These are phyloP conservation scores for Lathyrus tuberosus DNA, from an alignment of 306 rosid species.

Conservation along the genomic window DNA sequence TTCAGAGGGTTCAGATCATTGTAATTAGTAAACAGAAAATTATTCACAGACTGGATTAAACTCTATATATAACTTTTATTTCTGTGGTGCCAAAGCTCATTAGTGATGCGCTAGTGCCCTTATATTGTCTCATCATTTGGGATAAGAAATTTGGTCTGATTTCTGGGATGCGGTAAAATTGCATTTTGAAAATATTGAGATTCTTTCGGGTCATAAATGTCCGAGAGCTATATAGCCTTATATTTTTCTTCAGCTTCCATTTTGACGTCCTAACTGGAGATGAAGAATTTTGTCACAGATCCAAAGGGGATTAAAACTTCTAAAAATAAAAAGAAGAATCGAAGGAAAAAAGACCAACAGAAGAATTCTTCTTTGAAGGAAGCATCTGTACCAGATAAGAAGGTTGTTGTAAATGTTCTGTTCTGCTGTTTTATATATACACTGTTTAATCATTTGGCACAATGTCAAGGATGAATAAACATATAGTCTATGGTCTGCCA, in stretches of 20 bases:
- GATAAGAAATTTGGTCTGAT: slow-evolving; percentile 5
- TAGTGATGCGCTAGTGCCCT: background rate
- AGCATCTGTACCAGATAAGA: slow-evolving; percentile 52
- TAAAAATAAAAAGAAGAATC: slow-evolving; percentile 88
- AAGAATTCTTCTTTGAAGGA: slow-evolving; percentile 63
- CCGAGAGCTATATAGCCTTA: slow-evolving; percentile 21
- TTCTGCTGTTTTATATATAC: slow-evolving; percentile 1
- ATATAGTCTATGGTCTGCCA: slow-evolving; percentile 11
- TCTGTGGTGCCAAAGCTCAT: background rate
- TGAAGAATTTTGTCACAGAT: slow-evolving; percentile 59
- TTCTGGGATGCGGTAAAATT: slow-evolving; percentile 10
- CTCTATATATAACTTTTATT: slow-evolving; percentile 15
- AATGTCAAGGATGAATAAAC: slow-evolving; percentile 15
- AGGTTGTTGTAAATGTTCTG: slow-evolving; percentile 48
- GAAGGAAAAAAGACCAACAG: slow-evolving; percentile 75
- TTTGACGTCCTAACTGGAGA: slow-evolving; percentile 38
- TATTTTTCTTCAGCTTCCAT: slow-evolving; percentile 26
- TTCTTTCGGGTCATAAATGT: slow-evolving; percentile 19
- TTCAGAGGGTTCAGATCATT: slow-evolving; percentile 1
- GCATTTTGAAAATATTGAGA: slow-evolving; percentile 19
- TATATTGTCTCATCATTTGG: background rate
- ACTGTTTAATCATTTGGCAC: slow-evolving; percentile 23
- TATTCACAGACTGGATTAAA: background rate
- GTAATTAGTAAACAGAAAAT: background rate
- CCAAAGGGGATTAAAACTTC: slow-evolving; percentile 65